Percentiles rank a stretch among this genome's conserved stretches.
phyloP scores from a whole-genome alignment of 208 protist species.

The Strigomonas culicis region DNA sequence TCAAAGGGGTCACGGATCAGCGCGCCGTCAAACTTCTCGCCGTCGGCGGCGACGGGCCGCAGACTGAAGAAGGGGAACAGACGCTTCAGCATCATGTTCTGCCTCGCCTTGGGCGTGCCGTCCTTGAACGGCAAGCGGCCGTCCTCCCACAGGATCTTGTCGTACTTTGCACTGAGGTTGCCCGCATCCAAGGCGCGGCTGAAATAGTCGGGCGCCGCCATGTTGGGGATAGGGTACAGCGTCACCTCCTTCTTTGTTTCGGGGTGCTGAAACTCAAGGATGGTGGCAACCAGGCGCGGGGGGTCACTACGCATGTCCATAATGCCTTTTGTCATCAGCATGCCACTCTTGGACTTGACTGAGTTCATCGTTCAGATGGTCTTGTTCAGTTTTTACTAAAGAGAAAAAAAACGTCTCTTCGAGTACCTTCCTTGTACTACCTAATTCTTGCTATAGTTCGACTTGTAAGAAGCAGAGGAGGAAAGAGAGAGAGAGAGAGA shows the following conservation, averaged over 20 bases:
- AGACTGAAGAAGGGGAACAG: slow-evolving; percentile 70
- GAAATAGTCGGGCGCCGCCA: slow-evolving; percentile 65
- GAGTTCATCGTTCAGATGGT: slow-evolving; percentile 27
- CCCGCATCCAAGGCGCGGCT: slow-evolving; percentile 42
- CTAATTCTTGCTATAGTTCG: background rate
- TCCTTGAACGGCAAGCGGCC: slow-evolving; percentile 67
- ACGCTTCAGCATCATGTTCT: slow-evolving; percentile 37
- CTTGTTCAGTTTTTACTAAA: slow-evolving; percentile 5
- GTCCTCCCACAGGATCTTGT: slow-evolving; percentile 83
- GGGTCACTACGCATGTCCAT: slow-evolving; percentile 78
- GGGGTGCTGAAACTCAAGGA: slow-evolving; percentile 63
- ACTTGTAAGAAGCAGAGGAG: background rate
- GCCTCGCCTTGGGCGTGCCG: slow-evolving; percentile 29
- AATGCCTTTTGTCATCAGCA: slow-evolving; percentile 83
- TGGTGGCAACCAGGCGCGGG: slow-evolving; percentile 56
- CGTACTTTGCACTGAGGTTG: slow-evolving; percentile 34
- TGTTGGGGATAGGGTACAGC: slow-evolving; percentile 72
- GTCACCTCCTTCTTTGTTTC: slow-evolving; percentile 72
- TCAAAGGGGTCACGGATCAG: slow-evolving; percentile 66
- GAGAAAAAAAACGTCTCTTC: background rate
- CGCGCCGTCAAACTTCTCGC: slow-evolving; percentile 78
- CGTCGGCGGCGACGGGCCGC: slow-evolving; percentile 44
- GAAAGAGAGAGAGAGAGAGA: slow-evolving; percentile 6
- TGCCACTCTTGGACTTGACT: slow-evolving; percentile 57
- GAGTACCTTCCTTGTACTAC: background rate